Conservation (phyloP, 306 rosid species). For the Hylodesmum podocarpum region DNA sequence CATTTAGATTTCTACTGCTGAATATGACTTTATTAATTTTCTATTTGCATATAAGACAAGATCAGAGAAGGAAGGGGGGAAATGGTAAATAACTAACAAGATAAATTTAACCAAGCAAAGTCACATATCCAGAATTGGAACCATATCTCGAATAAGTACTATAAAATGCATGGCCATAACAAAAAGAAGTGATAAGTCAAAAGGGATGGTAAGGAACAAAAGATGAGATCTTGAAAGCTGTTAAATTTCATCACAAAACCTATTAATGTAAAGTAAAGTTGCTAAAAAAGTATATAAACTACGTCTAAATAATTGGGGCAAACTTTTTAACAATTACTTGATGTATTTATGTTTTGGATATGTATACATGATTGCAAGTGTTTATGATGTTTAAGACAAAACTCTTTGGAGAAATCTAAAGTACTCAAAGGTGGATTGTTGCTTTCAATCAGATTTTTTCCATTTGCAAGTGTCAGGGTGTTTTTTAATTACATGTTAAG, state of each 20-base stretch:
- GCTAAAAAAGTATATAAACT: background rate
- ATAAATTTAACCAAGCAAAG: background rate
- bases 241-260: background rate
- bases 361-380: background rate
- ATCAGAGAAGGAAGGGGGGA: background rate
- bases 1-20: background rate
- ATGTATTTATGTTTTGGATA: background rate
- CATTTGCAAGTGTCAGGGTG: background rate
- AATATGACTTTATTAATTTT: conserved; percentile 6
- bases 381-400: too few relatives aligned
- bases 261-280: background rate
- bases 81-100: conserved; percentile 12
- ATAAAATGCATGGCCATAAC: conserved; percentile 7
- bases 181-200: background rate
- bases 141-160: background rate
- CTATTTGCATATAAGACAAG: conserved; percentile 18
- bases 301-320: background rate
- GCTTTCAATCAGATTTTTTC: background rate
- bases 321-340: background rate
- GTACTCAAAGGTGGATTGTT: background rate
- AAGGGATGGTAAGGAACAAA: background rate
- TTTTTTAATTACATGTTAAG: background rate
- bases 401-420: background rate
- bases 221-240: background rate
- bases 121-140: conserved; percentile 9